These are phyloP conservation scores for Codiaeum variegatum DNA, from an alignment of 441 rosid genomes.

Conservation along the genomic window DNA sequence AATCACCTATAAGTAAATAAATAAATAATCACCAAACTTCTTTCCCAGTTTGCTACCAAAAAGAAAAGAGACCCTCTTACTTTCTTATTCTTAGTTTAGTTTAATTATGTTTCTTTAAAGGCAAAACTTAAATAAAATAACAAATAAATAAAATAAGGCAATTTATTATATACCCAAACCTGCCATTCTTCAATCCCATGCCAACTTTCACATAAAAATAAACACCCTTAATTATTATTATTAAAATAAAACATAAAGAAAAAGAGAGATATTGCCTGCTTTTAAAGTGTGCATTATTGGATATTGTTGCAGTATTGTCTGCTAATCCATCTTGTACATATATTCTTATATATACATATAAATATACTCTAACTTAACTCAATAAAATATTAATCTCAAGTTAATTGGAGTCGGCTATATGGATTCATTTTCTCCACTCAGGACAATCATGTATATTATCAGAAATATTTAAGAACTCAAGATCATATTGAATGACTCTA, in stretches of 20 bases:
- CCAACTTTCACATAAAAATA: constrained; percentile 18
- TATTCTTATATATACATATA: not conserved
- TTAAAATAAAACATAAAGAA: not conserved
- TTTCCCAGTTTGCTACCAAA: not conserved
- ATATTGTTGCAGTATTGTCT: constrained; percentile 18
- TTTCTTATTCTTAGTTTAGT: not conserved
- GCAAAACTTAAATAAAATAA: not conserved
- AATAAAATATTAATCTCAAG: too few relatives aligned
- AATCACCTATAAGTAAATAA: constrained; percentile 14
- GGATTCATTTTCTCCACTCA: too few relatives aligned
- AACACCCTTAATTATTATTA: not conserved
- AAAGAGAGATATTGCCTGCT: constrained; percentile 32
- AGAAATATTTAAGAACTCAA: too few relatives aligned
- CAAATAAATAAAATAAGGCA: constrained; percentile 23
- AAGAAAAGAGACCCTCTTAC: not conserved
- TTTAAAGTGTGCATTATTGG: constrained; percentile 34
- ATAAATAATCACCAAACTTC: constrained; percentile 21
- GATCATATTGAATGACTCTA: too few relatives aligned
- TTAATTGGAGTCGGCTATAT: too few relatives aligned
- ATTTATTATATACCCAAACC: constrained; percentile 25
- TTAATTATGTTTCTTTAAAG: constrained; percentile 17
- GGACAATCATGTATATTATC: too few relatives aligned
- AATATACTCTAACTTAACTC: too few relatives aligned
- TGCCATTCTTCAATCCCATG: constrained; percentile 28
- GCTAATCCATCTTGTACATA: constrained; percentile 11